phyloP scores from a whole-genome alignment of 176 grass and related monocot species.

The Lolium perenne region DNA sequence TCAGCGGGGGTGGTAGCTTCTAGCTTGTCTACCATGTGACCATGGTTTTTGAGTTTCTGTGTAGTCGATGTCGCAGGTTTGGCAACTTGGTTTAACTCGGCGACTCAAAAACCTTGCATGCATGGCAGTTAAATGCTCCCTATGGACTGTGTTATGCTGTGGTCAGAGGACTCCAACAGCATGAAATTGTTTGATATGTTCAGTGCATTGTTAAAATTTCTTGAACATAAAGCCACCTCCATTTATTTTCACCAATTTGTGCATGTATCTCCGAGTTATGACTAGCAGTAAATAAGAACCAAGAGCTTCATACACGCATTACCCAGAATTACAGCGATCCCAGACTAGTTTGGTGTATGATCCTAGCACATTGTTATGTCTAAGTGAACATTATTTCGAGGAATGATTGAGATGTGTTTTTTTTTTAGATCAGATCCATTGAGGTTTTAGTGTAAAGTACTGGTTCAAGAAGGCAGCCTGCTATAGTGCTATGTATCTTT shows the following conservation, averaged over 20 bases:
- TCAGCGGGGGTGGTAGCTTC: conserved; percentile 6
- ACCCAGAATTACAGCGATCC: not conserved
- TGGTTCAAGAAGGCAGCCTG: not conserved
- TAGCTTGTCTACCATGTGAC: conserved; percentile 3
- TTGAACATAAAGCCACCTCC: conserved; percentile 29
- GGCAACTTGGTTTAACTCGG: too few species aligned
- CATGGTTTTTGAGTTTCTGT: too few species aligned
- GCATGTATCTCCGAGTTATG: not conserved
- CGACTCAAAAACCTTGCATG: too few species aligned
- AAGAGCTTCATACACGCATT: conserved; percentile 12
- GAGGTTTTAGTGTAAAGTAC: not conserved
- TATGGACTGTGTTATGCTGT: not conserved
- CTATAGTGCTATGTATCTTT: conserved; percentile 28
- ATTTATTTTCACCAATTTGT: not conserved
- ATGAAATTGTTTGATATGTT: not conserved
- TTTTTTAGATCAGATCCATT: not conserved
- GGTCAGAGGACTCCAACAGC: not conserved
- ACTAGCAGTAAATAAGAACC: not conserved
- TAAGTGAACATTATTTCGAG: conserved; percentile 14
- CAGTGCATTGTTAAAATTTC: not conserved
- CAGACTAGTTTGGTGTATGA: not conserved
- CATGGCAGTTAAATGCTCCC: conserved; percentile 11
- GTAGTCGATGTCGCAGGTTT: too few species aligned
- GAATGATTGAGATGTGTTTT: conserved; percentile 1
- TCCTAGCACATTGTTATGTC: conserved; percentile 24